Percentiles rank a stretch among this genome's conserved stretches.
Evolutionary conservation across 441 rosid genomes (phyloP).

Genomic region (Lepidium campestre): DNA sequence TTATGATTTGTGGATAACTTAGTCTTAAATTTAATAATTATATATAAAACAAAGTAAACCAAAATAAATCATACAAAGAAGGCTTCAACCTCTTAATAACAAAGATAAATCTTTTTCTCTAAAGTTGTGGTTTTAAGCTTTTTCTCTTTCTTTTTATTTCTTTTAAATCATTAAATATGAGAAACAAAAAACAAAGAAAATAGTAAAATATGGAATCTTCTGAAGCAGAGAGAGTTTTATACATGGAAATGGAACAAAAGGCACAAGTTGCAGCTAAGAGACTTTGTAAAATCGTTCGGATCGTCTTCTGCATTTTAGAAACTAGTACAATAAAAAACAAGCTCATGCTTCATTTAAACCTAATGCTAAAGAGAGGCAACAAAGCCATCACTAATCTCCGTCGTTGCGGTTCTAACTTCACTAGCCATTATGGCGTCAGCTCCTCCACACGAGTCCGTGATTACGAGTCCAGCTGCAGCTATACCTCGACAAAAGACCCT

Average conservation of each 20-base stretch:
- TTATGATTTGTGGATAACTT: constrained; percentile 9
- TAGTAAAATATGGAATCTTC: constrained; percentile 14
- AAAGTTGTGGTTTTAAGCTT: constrained; percentile 27
- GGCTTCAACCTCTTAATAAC: constrained; percentile 20
- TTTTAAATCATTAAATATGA: not conserved
- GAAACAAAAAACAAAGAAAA: not conserved
- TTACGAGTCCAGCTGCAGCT: constrained; percentile 84
- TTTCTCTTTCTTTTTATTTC: not conserved
- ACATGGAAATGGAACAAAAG: constrained; percentile 46
- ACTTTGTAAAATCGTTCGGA: constrained; percentile 46
- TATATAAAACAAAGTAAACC: constrained; percentile 12
- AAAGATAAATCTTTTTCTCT: not conserved
- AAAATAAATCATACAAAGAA: constrained; percentile 12
- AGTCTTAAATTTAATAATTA: not conserved
- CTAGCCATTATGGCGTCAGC: too few relatives aligned
- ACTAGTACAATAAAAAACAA: constrained; percentile 54
- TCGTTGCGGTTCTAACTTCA: constrained; percentile 32
- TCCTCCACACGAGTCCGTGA: constrained; percentile 41
- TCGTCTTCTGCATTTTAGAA: constrained; percentile 55
- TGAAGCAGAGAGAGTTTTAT: constrained; percentile 2
- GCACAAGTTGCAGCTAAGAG: constrained; percentile 49
- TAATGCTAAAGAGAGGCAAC: constrained; percentile 59
- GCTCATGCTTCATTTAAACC: constrained; percentile 48
- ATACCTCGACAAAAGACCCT: constrained; percentile 42
- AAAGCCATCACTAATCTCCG: constrained; percentile 63